A percentile compares a stretch with the other conserved stretches of the same genome.
Evolutionary conservation across 306 rosid species (phyloP).

Genomic region (Clitoria ternatea): DNA sequence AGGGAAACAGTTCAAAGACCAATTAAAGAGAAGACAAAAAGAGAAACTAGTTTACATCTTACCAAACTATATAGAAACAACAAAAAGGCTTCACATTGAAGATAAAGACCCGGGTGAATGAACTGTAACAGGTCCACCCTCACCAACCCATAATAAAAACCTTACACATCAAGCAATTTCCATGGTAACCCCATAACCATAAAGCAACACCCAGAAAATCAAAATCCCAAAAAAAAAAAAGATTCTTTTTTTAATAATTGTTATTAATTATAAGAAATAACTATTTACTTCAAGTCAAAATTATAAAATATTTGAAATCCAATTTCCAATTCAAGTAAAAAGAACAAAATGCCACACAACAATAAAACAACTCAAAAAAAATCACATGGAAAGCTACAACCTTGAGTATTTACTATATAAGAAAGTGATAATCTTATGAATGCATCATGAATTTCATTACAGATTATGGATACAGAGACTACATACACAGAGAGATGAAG

Average conservation of each 20-base stretch:
- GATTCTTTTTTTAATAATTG: neutral
- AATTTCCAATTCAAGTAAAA: slow-evolving; percentile 7
- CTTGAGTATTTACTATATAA: neutral
- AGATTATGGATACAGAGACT: neutral
- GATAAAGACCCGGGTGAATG: slow-evolving; percentile 49
- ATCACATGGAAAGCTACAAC: neutral
- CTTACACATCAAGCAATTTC: slow-evolving; percentile 71
- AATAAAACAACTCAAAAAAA: slow-evolving; percentile 1
- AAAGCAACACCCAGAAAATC: slow-evolving; percentile 19
- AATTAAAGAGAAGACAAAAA: slow-evolving; percentile 50
- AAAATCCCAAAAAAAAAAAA: neutral
- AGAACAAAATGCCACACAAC: slow-evolving; percentile 21
- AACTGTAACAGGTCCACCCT: slow-evolving; percentile 59
- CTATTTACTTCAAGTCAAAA: slow-evolving; percentile 16
- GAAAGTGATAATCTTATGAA: slow-evolving; percentile 13
- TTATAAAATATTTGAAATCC: slow-evolving; percentile 21
- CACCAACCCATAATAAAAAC: slow-evolving; percentile 73
- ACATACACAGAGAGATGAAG: neutral
- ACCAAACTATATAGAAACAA: slow-evolving; percentile 55
- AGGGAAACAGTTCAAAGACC: slow-evolving; percentile 25
- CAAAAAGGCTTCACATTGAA: slow-evolving; percentile 60
- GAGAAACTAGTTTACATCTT: slow-evolving; percentile 45
- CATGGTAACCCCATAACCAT: slow-evolving; percentile 29
- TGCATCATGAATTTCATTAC: slow-evolving; percentile 16
- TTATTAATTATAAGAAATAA: neutral